Evolutionary conservation across 2,329 filamentous ascomycete species (phyloP).

Genomic region (Exophiala bonariae): DNA sequence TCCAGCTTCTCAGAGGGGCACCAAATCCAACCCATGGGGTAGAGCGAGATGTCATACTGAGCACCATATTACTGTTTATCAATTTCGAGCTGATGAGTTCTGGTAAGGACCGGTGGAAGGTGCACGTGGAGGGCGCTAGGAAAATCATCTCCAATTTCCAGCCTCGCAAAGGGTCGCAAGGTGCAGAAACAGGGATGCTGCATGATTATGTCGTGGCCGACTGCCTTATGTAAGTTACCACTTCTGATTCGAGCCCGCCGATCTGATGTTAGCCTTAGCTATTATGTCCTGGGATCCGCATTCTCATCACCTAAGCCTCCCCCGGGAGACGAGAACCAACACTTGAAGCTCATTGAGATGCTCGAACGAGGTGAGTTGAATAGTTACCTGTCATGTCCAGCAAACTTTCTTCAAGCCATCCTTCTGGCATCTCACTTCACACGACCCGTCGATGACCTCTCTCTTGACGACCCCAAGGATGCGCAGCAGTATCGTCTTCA

Average conservation of each 20-base stretch:
- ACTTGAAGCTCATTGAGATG: background rate
- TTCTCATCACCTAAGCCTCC: background rate
- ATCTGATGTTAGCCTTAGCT: background rate
- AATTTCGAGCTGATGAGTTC: conserved; percentile 1
- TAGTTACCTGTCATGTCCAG: conserved; percentile 4
- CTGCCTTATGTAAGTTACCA: conserved; percentile 1
- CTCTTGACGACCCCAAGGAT: no score
- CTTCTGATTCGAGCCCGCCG: background rate
- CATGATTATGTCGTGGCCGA: conserved; percentile 2
- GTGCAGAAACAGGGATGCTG: background rate
- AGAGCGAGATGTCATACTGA: background rate
- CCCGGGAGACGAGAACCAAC: background rate
- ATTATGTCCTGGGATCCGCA: background rate
- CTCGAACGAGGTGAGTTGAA: background rate
- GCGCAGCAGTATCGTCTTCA: background rate
- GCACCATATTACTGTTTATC: background rate
- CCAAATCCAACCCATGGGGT: background rate
- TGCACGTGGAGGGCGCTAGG: conserved; percentile 2
- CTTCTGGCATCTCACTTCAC: background rate
- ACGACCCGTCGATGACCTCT: background rate
- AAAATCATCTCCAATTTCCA: background rate
- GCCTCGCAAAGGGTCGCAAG: background rate
- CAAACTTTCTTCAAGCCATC: background rate
- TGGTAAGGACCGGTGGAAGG: conserved; percentile 1
- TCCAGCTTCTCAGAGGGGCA: background rate